Evolutionary conservation across 345 rosid species (phyloP).

Genomic region (Corchorus olitorius): DNA sequence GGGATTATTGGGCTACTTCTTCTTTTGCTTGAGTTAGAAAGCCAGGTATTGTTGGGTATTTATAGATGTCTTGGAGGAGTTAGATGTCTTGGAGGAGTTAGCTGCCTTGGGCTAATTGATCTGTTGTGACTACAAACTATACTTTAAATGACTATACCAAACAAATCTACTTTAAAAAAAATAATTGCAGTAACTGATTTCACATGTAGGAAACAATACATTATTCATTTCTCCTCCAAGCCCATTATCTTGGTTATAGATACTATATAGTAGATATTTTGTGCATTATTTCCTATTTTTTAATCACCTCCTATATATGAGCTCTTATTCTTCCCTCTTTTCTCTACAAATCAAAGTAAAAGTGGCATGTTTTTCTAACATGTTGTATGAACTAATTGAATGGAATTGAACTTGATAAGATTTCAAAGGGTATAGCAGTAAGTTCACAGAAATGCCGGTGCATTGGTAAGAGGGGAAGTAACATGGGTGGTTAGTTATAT

Average conservation of each 20-base stretch:
- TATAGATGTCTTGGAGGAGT: slow-evolving; percentile 8
- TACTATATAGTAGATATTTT: neutral
- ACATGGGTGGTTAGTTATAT: slow-evolving; percentile 7
- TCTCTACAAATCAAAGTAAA: too few species aligned
- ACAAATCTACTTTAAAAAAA: neutral
- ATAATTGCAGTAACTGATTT: neutral
- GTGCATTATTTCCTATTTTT: neutral
- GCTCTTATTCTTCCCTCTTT: neutral
- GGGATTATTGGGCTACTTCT: neutral
- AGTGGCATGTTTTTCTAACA: too few species aligned
- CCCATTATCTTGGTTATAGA: neutral
- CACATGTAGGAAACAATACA: neutral
- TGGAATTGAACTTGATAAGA: too few species aligned
- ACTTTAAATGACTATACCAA: too few species aligned
- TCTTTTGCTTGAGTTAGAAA: neutral
- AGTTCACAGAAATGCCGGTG: neutral
- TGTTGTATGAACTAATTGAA: too few species aligned
- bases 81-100: neutral
- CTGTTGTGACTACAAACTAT: too few species aligned
- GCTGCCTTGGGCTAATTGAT: neutral
- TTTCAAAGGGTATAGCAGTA: neutral
- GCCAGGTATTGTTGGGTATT: slow-evolving; percentile 7
- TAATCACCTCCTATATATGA: neutral
- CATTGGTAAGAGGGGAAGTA: neutral
- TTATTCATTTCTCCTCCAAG: neutral